A percentile compares a stretch with the other conserved stretches of the same genome.
These are phyloP conservation scores for Solanum chacoense DNA, from an alignment of 305 asterid species.

Conservation along the genomic window DNA sequence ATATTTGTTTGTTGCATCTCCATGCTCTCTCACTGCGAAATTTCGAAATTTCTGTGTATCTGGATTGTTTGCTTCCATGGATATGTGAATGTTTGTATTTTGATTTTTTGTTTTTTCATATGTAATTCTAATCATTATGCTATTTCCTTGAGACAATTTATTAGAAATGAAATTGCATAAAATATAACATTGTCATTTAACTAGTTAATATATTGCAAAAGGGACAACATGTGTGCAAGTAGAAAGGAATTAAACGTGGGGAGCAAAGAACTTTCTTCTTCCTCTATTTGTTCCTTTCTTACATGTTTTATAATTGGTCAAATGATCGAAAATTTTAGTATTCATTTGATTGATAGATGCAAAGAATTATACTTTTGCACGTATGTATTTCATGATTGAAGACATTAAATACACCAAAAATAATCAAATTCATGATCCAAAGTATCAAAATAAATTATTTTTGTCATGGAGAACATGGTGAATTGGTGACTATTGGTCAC, in stretches of 20 bases:
- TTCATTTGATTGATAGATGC: too few relatives aligned
- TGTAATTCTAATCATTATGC: neutral
- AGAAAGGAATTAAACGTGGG: neutral
- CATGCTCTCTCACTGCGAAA: neutral
- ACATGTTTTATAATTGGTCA: too few relatives aligned
- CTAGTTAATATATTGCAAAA: neutral
- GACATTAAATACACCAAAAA: neutral
- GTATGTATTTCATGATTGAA: neutral
- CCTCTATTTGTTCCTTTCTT: too few relatives aligned
- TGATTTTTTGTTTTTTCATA: neutral
- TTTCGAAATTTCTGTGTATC: neutral
- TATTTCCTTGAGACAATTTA: neutral
- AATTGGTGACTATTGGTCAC: too few relatives aligned
- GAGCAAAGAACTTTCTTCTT: too few relatives aligned
- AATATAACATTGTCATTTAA: neutral
- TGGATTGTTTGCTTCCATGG: neutral
- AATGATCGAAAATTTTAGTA: too few relatives aligned
- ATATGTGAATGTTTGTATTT: neutral
- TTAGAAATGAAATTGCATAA: neutral
- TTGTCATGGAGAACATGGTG: neutral
- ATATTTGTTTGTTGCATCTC: neutral
- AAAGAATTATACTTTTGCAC: neutral
- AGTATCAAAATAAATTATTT: too few relatives aligned
- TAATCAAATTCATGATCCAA: neutral
- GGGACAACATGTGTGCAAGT: neutral